phyloP scores from a whole-genome alignment of 768 basidiomycete genomes.

The Suillus plorans region DNA sequence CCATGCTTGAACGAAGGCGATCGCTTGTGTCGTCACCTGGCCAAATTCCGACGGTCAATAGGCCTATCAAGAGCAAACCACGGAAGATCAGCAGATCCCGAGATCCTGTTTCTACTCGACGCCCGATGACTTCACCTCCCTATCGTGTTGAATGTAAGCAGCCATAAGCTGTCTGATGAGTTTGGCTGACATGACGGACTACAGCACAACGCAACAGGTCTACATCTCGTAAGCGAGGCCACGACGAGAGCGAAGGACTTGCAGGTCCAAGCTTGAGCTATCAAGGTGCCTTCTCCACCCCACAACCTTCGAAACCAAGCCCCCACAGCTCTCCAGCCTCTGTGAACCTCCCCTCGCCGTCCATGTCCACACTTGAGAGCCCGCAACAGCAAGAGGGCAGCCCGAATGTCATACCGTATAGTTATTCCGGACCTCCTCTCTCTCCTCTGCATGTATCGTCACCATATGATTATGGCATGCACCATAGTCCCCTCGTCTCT shows the following conservation, averaged over 20 bases:
- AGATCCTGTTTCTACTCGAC: constrained; percentile 53
- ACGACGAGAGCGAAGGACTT: constrained; percentile 59
- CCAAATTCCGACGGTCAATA: constrained; percentile 45
- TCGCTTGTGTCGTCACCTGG: constrained; percentile 46
- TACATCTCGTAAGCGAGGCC: constrained; percentile 70
- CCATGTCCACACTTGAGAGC: constrained; percentile 50
- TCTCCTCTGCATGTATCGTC: constrained; percentile 54
- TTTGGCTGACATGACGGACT: constrained; percentile 18
- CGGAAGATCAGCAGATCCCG: constrained; percentile 59
- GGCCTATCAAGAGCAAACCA: constrained; percentile 48
- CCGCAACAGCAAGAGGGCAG: constrained; percentile 49
- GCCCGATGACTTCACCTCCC: constrained; percentile 58
- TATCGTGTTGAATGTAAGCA: constrained; percentile 63
- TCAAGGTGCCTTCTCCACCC: constrained; percentile 58
- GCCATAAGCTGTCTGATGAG: constrained; percentile 3
- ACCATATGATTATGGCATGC: constrained; percentile 53
- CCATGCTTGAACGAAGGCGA: constrained; percentile 51
- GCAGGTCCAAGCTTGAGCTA: constrained; percentile 44
- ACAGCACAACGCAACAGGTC: constrained; percentile 70
- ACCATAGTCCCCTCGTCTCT: constrained; percentile 31
- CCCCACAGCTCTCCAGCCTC: constrained; percentile 78
- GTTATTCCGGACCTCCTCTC: constrained; percentile 43
- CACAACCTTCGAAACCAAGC: constrained; percentile 50
- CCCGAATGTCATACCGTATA: constrained; percentile 52
- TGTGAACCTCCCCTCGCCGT: constrained; percentile 68